Evolutionary conservation across 2,329 filamentous ascomycete species (phyloP), one percentile per base, ranked within the genome.

Genomic region (Cytospora paraplurivora): DNA sequence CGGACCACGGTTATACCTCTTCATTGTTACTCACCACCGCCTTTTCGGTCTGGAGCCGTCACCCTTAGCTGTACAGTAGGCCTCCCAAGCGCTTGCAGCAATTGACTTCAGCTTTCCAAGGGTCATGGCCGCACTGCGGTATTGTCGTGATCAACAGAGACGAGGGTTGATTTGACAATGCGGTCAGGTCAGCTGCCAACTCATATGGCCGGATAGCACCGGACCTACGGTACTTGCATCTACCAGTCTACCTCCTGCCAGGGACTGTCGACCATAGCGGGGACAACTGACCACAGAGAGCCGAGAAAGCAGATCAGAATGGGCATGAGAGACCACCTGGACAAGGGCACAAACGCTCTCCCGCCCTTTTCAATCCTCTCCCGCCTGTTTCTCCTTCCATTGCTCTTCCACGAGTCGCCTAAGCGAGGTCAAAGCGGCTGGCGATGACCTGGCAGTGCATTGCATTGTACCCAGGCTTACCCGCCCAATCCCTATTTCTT

Each of bases 361-460:
- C n/a, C n/a, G 44, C 44, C 44, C 4, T 47, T 47, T 47, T 19
- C 44, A 47, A 21, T 17, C 4, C 44, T 47, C 44, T 21, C 12
- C n/a, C n/a, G 44, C 44, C 44, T 54, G 32, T 15, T 54, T 54
- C 19, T 15, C 41, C 41, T 47, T 47, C 32, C 32, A 33, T 35
- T 3, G 13, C 51, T n/a, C 17, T 35, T 4, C 21, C 10, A 3
- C 35, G 51, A n/a, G 32, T 61, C 15, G 56, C 27, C 37, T 55
- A 41, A 19, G 50, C 51, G 58, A 51, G 50, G 51, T 33, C 58
- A 55, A 19, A 49, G 54, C 38, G 51, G 38, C n/a, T 35, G 38
- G 38, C 17, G 38, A 21, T 61, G 58, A 61, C 58, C 47, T 61
- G 58, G 58, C 58, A 61, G 58, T 55, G 58, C 58, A 61, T 55